Conservation (phyloP, 2,329 filamentous ascomycete genomes). For the Tolypocladium sp. region DNA sequence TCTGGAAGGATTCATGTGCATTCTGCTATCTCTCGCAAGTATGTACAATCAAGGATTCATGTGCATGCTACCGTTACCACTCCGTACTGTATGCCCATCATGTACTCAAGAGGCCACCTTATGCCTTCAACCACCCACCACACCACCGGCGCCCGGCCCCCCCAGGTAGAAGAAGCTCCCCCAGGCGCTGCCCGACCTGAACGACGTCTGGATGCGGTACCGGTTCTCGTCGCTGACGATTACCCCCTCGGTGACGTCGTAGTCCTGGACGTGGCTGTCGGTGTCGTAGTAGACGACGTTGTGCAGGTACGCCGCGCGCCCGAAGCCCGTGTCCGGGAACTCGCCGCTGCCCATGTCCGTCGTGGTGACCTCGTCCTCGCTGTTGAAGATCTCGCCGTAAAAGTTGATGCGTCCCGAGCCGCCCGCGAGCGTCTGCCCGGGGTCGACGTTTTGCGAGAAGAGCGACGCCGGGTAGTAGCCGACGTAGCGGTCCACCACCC, state of each 20-base stretch:
- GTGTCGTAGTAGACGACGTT: conserved; percentile 8
- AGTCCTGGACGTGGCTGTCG: conserved; percentile 1
- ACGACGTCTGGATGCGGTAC: conserved; percentile 7
- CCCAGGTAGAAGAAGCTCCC: conserved; percentile 10
- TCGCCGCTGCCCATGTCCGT: conserved; percentile 14
- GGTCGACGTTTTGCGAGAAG: conserved; percentile 4
- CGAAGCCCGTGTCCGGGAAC: conserved; percentile 9
- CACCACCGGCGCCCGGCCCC: conserved; percentile 10
- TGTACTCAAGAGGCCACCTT: no score
- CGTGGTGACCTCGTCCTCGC: conserved; percentile 6
- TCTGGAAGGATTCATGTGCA: background rate
- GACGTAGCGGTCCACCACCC: conserved; percentile 5
- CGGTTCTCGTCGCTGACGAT: conserved; percentile 6
- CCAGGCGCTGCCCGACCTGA: conserved; percentile 8
- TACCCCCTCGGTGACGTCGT: conserved; percentile 1
- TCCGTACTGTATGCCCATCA: no score
- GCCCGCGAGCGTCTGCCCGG: conserved; percentile 4
- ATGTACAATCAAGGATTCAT: no score
- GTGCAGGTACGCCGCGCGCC: conserved; percentile 8
- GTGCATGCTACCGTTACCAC: no score
- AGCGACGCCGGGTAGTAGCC: conserved; percentile 11
- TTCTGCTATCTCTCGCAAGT: background rate
- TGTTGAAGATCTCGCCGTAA: conserved; percentile 13
- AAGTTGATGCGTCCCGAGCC: conserved; percentile 7
- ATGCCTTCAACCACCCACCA: conserved; percentile 10